These are phyloP conservation scores for Nannochloropsis gaditana DNA, from an alignment of 108 stramenopile species.

Conservation along the genomic window DNA sequence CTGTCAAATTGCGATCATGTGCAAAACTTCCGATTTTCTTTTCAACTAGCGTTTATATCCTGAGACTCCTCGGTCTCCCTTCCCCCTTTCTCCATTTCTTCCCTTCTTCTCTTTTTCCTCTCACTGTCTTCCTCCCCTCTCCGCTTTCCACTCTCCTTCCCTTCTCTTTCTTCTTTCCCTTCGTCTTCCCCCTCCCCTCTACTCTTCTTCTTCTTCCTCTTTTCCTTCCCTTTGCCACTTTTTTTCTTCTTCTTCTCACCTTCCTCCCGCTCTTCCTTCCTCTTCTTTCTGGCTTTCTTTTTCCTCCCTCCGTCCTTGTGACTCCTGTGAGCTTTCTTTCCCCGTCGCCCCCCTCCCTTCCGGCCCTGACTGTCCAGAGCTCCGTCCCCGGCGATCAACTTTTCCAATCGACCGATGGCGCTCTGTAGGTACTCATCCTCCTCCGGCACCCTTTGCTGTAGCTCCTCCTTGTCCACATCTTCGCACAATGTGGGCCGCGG, in stretches of 20 bases:
- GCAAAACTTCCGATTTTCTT: too few species aligned
- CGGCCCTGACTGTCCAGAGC: too few species aligned
- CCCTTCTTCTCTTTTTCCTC: neutral
- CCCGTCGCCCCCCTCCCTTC: neutral
- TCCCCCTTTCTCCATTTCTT: neutral
- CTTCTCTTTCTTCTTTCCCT: constrained; percentile 2
- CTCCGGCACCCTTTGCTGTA: neutral
- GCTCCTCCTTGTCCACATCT: too few species aligned
- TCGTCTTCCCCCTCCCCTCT: neutral
- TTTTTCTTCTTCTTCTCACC: neutral
- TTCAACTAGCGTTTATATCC: too few species aligned
- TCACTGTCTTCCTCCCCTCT: neutral
- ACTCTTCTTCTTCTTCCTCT: neutral
- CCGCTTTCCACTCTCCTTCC: neutral
- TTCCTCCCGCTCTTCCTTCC: neutral
- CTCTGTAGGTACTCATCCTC: neutral
- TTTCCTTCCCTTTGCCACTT: neutral
- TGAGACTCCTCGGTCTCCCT: neutral
- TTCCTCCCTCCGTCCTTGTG: neutral
- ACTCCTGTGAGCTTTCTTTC: neutral
- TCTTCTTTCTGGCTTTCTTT: neutral
- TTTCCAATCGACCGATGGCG: neutral
- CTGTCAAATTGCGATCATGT: too few species aligned
- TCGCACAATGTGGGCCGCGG: too few species aligned
- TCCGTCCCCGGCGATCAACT: neutral